Evolutionary conservation across 2,329 filamentous ascomycete species (phyloP).

Genomic region (Trichoderma brevicompactum): DNA sequence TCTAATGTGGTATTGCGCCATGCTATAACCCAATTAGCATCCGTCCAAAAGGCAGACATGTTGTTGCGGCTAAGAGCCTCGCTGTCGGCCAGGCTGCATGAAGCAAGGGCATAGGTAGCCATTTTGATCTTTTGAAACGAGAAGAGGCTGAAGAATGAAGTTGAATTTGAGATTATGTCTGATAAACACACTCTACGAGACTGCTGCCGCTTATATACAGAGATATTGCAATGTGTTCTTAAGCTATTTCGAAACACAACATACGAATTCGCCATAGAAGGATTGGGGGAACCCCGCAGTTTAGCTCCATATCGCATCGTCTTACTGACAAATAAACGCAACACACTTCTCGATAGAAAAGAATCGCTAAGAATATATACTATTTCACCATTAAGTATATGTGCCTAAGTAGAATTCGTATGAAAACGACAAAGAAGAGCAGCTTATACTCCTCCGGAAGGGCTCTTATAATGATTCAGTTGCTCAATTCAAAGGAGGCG

Average conservation of each 20-base stretch:
- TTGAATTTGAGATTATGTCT: too few species aligned
- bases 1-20: slow-evolving; percentile 16
- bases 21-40: slow-evolving; percentile 9
- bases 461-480: too few species aligned
- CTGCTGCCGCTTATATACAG: background rate
- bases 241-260: background rate
- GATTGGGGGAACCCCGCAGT: slow-evolving; percentile 13
- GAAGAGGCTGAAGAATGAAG: fast-evolving
- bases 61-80: slow-evolving; percentile 20
- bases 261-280: background rate
- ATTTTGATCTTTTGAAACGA: background rate
- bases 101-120: slow-evolving; percentile 1
- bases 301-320: background rate
- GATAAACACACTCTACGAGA: background rate
- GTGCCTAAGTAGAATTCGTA: too few species aligned
- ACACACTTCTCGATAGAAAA: too few species aligned
- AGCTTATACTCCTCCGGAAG: too few species aligned
- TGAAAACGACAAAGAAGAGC: too few species aligned
- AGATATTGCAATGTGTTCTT: slow-evolving; percentile 6
- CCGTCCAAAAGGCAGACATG: slow-evolving; percentile 20
- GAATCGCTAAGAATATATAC: too few species aligned
- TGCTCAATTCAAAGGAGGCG: too few species aligned
- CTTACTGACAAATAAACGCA: too few species aligned
- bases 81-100: slow-evolving; percentile 2
- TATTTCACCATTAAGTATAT: too few species aligned